Evolutionary conservation across 164 flowering plant genomes (phyloP).

Genomic region (Buxus sempervirens): DNA sequence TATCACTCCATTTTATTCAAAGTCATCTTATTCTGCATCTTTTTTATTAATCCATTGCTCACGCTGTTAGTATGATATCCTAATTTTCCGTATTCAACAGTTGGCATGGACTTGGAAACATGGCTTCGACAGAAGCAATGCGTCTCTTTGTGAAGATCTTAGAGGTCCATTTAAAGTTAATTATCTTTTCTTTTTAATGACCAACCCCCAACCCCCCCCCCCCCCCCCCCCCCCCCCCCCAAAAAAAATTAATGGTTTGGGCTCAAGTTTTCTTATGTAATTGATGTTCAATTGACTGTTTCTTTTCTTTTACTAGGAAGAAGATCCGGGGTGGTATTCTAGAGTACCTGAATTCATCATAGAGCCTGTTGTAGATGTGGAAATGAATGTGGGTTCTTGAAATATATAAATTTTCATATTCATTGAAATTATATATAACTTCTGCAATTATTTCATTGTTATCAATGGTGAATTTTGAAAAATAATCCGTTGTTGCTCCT

Average conservation of each 20-base stretch:
- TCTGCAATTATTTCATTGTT: too few relatives aligned
- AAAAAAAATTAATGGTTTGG: background rate
- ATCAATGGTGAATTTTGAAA: too few relatives aligned
- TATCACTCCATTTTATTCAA: background rate
- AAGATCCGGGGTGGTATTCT: conserved; percentile 99
- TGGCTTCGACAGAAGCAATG: conserved; percentile 95
- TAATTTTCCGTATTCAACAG: conserved; percentile 36
- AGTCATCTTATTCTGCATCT: background rate
- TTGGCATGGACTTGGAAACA: conserved; percentile 91
- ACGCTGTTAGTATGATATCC: conserved; percentile 9
- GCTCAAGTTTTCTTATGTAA: background rate
- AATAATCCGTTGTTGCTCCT: too few relatives aligned
- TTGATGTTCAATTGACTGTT: conserved; percentile 8
- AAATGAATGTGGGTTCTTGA: conserved; percentile 76
- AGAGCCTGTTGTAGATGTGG: conserved; percentile 73
- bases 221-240: too few relatives aligned
- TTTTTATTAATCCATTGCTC: background rate
- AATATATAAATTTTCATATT: background rate
- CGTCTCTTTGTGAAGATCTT: conserved; percentile 97
- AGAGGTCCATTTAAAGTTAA: conserved; percentile 58
- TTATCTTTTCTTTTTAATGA: too few relatives aligned
- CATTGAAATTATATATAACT: too few relatives aligned
- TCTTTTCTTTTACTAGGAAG: conserved; percentile 58
- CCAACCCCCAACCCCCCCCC: too few relatives aligned
- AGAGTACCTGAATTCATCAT: conserved; percentile 62